Conservation (phyloP, 306 rosid genomes). For the Vigna reflexopilosa region DNA sequence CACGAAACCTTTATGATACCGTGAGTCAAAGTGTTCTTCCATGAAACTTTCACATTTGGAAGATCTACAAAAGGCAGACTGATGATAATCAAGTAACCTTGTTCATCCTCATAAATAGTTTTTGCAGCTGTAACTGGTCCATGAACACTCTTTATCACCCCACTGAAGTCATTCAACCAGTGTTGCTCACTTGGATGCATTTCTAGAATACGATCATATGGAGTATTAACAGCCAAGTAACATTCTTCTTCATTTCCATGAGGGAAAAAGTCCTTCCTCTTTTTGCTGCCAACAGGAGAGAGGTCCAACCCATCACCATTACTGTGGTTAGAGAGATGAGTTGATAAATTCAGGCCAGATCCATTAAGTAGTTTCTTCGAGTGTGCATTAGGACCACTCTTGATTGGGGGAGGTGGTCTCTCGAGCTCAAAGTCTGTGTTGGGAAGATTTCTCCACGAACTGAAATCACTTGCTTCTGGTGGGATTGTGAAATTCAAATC, state of each 20-base stretch:
- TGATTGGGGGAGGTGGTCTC: slow-evolving; percentile 67
- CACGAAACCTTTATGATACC: slow-evolving; percentile 95
- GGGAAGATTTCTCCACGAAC: slow-evolving; percentile 92
- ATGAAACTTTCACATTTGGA: slow-evolving; percentile 84
- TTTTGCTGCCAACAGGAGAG: slow-evolving; percentile 72
- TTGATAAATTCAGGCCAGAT: slow-evolving; percentile 74
- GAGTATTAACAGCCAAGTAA: slow-evolving; percentile 75
- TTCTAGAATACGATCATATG: slow-evolving; percentile 66
- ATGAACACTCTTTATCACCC: slow-evolving; percentile 77
- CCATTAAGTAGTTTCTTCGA: slow-evolving; percentile 87
- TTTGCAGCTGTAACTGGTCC: slow-evolving; percentile 97
- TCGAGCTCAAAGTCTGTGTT: slow-evolving; percentile 89
- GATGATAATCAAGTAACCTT: slow-evolving; percentile 80
- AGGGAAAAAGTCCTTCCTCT: slow-evolving; percentile 75
- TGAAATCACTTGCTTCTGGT: slow-evolving; percentile 81
- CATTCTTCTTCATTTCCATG: slow-evolving; percentile 73
- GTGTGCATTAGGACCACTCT: slow-evolving; percentile 59
- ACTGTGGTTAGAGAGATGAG: slow-evolving; percentile 61
- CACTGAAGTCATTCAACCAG: slow-evolving; percentile 81
- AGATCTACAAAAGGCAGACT: slow-evolving; percentile 92
- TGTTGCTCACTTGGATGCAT: slow-evolving; percentile 56
- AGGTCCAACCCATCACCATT: slow-evolving; percentile 74
- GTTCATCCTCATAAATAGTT: slow-evolving; percentile 86
- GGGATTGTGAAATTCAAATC: slow-evolving; percentile 82
- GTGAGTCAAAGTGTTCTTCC: slow-evolving; percentile 88